Conservation (phyloP, 257 asterid genomes). For the Ilex asprella region DNA sequence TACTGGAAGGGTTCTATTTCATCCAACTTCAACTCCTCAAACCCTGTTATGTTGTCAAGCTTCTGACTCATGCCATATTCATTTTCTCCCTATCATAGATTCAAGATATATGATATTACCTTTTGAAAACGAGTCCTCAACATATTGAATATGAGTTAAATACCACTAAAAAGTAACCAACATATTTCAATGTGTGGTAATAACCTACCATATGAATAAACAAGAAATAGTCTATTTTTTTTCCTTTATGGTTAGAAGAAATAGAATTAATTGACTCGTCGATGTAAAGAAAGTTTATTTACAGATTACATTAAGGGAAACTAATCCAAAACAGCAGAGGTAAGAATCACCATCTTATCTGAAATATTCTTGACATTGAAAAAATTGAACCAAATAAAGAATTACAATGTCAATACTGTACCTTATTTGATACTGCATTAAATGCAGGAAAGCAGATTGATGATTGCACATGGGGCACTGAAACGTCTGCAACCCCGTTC, state of each 20-base stretch:
- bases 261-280: no score
- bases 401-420: slow-evolving; percentile 5
- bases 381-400: slow-evolving; percentile 5
- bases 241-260: neutral
- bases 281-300: no score
- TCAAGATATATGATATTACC: neutral
- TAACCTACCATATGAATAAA: no score
- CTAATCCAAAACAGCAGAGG: slow-evolving; percentile 4
- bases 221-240: no score
- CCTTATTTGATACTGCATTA: slow-evolving; percentile 20
- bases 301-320: neutral
- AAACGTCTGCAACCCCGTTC: slow-evolving; percentile 33
- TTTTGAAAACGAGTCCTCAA: no score
- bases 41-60: slow-evolving; percentile 56
- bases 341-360: slow-evolving; percentile 2
- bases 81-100: slow-evolving; percentile 40
- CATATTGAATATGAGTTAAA: no score
- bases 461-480: slow-evolving; percentile 48
- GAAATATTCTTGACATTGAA: neutral
- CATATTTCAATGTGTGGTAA: no score
- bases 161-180: no score
- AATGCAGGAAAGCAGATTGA: slow-evolving; percentile 40
- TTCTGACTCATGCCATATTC: slow-evolving; percentile 46
- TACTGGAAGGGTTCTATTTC: slow-evolving; percentile 67
- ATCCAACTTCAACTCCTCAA: slow-evolving; percentile 79